Evolutionary conservation across 805 yeast species (phyloP).

Genomic region (Cephaloascus fragrans): DNA sequence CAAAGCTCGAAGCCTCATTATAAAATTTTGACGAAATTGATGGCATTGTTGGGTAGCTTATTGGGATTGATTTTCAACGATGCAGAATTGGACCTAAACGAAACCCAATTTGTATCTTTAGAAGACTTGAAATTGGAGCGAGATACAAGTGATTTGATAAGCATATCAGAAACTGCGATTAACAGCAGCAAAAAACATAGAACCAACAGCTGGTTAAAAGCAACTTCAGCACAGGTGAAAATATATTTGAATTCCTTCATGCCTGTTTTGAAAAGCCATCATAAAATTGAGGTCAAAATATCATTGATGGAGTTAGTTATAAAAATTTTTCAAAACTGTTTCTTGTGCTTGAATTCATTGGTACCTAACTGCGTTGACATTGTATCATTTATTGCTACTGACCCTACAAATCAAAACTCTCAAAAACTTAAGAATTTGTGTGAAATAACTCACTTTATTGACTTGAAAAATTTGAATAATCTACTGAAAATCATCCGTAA

Average conservation of each 20-base stretch:
- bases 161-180: not conserved
- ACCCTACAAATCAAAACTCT: conserved; percentile 1
- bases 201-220: conserved; percentile 44
- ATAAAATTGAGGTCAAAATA: conserved; percentile 20
- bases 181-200: conserved; percentile 16
- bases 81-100: conserved; percentile 13
- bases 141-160: not conserved
- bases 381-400: conserved; percentile 12
- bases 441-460: not conserved
- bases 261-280: conserved; percentile 11
- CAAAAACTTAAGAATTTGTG: not conserved
- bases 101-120: not conserved
- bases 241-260: conserved; percentile 30
- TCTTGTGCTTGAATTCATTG: conserved; percentile 21
- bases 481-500: conserved; percentile 3
- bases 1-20: conserved; percentile 24
- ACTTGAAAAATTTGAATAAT: no score
- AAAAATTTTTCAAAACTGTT: conserved; percentile 18
- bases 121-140: not conserved
- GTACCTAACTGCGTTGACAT: conserved; percentile 25
- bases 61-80: conserved; percentile 31
- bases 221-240: conserved; percentile 39
- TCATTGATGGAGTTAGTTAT: conserved; percentile 18
- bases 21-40: conserved; percentile 17
- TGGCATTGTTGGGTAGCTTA: conserved; percentile 19